Evolutionary conservation across 371 early-diverging fungal species (phyloP), one percentile per base, ranked within the genome.

Genomic region (Rhizopus stolonifer): DNA sequence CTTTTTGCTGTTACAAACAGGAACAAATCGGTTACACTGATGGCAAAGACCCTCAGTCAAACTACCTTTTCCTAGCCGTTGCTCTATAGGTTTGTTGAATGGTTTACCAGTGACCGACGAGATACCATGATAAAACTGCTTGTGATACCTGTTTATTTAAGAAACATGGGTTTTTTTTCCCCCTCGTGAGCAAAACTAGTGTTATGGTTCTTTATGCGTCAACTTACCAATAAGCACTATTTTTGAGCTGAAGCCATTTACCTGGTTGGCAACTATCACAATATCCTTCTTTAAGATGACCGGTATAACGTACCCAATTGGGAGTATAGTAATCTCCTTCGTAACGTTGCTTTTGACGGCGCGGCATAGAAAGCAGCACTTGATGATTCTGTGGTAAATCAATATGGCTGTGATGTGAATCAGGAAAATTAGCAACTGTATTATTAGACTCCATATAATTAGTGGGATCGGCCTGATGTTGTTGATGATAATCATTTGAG

Each of bases 181-280:
- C n/a, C n/a, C n/a, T n/a, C n/a, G n/a, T n/a, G n/a, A n/a, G n/a
- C n/a, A n/a, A n/a, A n/a, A n/a, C n/a, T n/a, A n/a, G n/a, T n/a
- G 33, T 59, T 59, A 63, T 85, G 81, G 46, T 83, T 72, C 29
- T 58, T 42, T 42, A 18, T 19, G 8, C 19, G 4, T 21, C 8
- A 5, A 42, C 21, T 10, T 94, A 94, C 95, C 95, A 95, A 54
- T 81, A 95, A 0, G 95, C 93, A 51, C 87, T 87, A 63, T 90
- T 92, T 64, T 93, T 92, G 15, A 93, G 74, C 61, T 92, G 89
- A 29, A 92, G 76, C 93, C 94, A 92, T 54, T 85, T 84, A 3
- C 88, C 90, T 1, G 90, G 88, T 18, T 66, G 58, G 54, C 93
- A 92, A 18, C 80, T 77, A 36, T 90, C 90, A 65, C 93, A 92